phyloP scores from a whole-genome alignment of 176 grass and related monocot genomes.

The Thinopyrum elongatum region DNA sequence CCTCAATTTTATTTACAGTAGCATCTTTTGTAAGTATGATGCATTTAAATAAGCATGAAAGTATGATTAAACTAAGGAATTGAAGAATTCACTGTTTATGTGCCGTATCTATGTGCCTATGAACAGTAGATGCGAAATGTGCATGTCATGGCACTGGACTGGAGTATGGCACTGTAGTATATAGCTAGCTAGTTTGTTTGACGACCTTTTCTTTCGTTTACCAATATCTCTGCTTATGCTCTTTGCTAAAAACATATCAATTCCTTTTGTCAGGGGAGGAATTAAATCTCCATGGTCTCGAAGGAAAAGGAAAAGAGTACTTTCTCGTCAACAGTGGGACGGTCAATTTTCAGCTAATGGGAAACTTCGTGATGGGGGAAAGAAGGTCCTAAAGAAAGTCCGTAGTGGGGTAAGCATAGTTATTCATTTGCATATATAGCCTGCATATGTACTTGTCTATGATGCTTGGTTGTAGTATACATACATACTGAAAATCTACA shows the following conservation, averaged over 20 bases:
- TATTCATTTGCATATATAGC: constrained; percentile 5
- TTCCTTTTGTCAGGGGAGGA: constrained; percentile 55
- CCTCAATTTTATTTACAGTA: background rate
- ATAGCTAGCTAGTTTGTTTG: constrained; percentile 2
- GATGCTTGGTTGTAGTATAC: background rate
- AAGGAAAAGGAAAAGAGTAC: constrained; percentile 78
- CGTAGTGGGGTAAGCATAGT: constrained; percentile 79
- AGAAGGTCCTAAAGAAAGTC: constrained; percentile 95
- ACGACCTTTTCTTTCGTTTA: background rate
- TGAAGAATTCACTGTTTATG: background rate
- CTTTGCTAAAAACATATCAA: constrained; percentile 22
- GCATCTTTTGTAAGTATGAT: background rate
- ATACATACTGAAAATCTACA: constrained; percentile 16
- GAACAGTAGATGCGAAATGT: background rate
- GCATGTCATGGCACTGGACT: background rate
- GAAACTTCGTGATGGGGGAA: constrained; percentile 81
- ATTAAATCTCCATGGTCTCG: constrained; percentile 99
- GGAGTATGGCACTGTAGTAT: background rate
- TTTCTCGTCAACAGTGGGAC: constrained; percentile 74
- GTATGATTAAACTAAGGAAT: background rate
- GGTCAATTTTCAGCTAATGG: constrained; percentile 69
- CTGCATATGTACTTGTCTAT: background rate
- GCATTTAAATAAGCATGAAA: background rate
- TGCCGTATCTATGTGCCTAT: background rate
- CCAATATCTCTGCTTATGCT: background rate